Conservation (phyloP, 192 early-diverging fungal species). For the Borealophlyctis nickersoniae region DNA sequence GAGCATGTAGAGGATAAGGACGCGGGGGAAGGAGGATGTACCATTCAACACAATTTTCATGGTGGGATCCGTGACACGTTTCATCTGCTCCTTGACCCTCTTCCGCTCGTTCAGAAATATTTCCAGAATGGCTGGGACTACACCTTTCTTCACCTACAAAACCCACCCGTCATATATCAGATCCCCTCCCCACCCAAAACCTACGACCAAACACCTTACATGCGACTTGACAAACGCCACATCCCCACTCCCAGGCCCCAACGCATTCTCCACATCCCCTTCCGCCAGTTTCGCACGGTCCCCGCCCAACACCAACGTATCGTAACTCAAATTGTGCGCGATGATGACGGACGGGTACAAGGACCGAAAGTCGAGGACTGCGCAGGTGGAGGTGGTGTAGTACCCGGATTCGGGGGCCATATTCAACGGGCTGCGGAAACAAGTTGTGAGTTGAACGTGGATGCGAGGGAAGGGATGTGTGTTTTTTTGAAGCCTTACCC, state of each 20-base stretch:
- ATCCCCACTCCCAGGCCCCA: background rate
- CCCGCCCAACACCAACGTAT: background rate
- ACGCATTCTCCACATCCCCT: slow-evolving; percentile 1
- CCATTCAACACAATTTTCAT: slow-evolving; percentile 6
- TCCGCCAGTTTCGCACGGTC: slow-evolving; percentile 1
- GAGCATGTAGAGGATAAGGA: background rate
- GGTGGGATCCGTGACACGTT: background rate
- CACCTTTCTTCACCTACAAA: background rate
- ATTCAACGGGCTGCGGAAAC: background rate
- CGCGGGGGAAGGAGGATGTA: background rate
- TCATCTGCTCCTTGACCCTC: slow-evolving; percentile 6
- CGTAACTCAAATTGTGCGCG: slow-evolving; percentile 73
- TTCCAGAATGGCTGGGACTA: slow-evolving; percentile 3
- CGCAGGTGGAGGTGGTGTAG: slow-evolving; percentile 52
- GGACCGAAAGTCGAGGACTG: slow-evolving; percentile 80
- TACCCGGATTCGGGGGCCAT: background rate
- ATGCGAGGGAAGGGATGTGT: background rate
- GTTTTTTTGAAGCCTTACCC: slow-evolving; percentile 2
- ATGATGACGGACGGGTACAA: slow-evolving; percentile 84
- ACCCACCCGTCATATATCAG: background rate
- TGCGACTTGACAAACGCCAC: slow-evolving; percentile 3
- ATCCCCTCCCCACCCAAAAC: background rate
- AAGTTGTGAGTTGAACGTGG: background rate
- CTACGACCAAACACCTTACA: background rate
- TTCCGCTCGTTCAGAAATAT: background rate